These are phyloP conservation scores for Dichotomopilus funicola DNA, from an alignment of 2,329 filamentous ascomycete species.

Conservation along the genomic window DNA sequence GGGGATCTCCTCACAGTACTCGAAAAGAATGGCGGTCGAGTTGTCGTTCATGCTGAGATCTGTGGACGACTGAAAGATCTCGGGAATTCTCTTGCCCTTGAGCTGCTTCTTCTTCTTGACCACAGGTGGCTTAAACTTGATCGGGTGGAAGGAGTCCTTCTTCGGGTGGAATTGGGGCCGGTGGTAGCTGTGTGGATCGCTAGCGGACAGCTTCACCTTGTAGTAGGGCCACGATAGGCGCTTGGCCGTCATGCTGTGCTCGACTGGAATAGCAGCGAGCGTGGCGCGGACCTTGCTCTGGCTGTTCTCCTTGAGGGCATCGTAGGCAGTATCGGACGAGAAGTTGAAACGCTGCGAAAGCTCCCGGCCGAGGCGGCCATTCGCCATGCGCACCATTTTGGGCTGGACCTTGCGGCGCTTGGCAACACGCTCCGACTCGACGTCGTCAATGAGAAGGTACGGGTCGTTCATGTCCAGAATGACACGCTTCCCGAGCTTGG, in stretches of 20 bases:
- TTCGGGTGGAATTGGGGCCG: conserved; percentile 71
- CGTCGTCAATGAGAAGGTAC: conserved; percentile 74
- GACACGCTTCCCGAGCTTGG: conserved; percentile 69
- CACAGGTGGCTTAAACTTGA: conserved; percentile 63
- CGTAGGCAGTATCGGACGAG: conserved; percentile 93
- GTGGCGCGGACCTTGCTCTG: conserved; percentile 93
- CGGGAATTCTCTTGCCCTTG: conserved; percentile 70
- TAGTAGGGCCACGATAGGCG: conserved; percentile 96
- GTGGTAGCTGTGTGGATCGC: conserved; percentile 69
- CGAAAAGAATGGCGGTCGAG: conserved; percentile 77
- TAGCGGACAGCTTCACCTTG: conserved; percentile 72
- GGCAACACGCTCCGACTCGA: conserved; percentile 55
- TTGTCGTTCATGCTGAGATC: conserved; percentile 86
- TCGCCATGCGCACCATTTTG: conserved; percentile 60
- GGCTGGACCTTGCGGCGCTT: conserved; percentile 52
- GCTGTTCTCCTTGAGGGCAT: conserved; percentile 92
- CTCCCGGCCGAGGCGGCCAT: conserved; percentile 63
- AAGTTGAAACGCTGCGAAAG: conserved; percentile 84
- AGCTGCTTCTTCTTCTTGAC: conserved; percentile 74
- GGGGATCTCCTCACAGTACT: conserved; percentile 93
- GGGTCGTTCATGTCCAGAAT: conserved; percentile 84
- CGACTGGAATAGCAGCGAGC: conserved; percentile 83
- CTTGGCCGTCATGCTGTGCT: conserved; percentile 87
- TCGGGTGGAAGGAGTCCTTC: conserved; percentile 57
- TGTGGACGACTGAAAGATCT: conserved; percentile 72